Percentiles rank a stretch among this genome's conserved stretches.
Conservation (phyloP, 495 filamentous ascomycete species). For the Neurospora sp. region DNA sequence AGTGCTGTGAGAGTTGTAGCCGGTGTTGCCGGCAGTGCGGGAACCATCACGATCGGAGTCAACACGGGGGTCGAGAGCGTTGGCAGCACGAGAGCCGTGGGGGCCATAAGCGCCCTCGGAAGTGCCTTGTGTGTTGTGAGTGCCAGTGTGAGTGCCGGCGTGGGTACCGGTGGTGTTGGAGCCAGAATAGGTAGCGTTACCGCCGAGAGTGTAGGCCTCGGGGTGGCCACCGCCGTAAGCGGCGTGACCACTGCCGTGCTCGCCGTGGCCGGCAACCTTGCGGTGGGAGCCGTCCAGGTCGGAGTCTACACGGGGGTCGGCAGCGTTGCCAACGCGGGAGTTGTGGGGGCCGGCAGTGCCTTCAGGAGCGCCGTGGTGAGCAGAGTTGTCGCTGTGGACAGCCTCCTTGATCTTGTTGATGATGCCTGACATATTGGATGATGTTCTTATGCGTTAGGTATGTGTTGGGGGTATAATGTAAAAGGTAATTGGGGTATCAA, state of each 20-base stretch:
- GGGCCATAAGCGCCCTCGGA: slow-evolving; percentile 6
- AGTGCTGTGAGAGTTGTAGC: no score
- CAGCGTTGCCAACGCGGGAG: slow-evolving; percentile 31
- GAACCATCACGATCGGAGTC: slow-evolving; percentile 9
- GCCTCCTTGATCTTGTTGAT: slow-evolving; percentile 69
- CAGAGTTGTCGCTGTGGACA: slow-evolving; percentile 36
- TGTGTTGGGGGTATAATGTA: slow-evolving; percentile 1
- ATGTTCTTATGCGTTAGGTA: slow-evolving; percentile 4
- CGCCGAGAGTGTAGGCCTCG: neutral
- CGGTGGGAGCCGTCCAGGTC: slow-evolving; percentile 26
- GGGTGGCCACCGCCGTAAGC: neutral
- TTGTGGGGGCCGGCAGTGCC: slow-evolving; percentile 31
- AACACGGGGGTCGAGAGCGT: slow-evolving; percentile 10
- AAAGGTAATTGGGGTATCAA: slow-evolving; percentile 1
- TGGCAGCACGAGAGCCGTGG: slow-evolving; percentile 10
- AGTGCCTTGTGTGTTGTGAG: slow-evolving; percentile 10
- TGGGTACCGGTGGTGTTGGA: slow-evolving; percentile 36
- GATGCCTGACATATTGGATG: slow-evolving; percentile 52
- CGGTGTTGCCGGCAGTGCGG: slow-evolving; percentile 9
- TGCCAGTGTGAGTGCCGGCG: slow-evolving; percentile 8
- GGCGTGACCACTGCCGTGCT: slow-evolving; percentile 7
- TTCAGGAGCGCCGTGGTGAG: slow-evolving; percentile 22
- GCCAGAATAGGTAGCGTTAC: slow-evolving; percentile 5
- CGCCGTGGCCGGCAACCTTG: slow-evolving; percentile 18
- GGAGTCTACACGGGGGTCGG: slow-evolving; percentile 40